phyloP scores from a whole-genome alignment of 805 yeast species.

The Clavispora asparagi region DNA sequence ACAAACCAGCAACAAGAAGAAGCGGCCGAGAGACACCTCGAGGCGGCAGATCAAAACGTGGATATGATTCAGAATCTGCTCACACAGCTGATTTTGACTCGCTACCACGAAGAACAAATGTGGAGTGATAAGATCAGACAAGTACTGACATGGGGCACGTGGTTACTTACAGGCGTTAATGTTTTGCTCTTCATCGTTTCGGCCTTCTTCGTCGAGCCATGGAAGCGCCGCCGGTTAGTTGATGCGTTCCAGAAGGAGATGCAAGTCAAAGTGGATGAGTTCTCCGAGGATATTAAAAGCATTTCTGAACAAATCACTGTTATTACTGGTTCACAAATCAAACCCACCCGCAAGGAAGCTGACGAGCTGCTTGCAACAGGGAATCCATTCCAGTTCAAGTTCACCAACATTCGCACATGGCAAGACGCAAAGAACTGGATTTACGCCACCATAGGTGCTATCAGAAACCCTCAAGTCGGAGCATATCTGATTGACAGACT shows the following conservation, averaged over 20 bases:
- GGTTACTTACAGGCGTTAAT: constrained; percentile 83
- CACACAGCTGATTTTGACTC: constrained; percentile 71
- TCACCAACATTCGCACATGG: not conserved
- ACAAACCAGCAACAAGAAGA: constrained; percentile 58
- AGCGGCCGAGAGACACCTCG: constrained; percentile 43
- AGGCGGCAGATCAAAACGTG: constrained; percentile 51
- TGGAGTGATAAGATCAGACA: constrained; percentile 97
- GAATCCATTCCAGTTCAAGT: not conserved
- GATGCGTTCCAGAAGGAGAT: constrained; percentile 81
- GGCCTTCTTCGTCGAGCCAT: constrained; percentile 87
- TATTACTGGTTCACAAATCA: not conserved
- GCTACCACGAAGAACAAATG: constrained; percentile 95
- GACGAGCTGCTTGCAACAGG: not conserved
- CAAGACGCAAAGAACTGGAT: not conserved
- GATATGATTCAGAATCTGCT: constrained; percentile 67
- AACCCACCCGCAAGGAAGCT: not conserved
- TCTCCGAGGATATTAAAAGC: constrained; percentile 5
- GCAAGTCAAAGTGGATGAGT: constrained; percentile 23
- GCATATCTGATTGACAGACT: constrained; percentile 1
- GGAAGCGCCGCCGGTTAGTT: constrained; percentile 81
- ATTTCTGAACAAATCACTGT: constrained; percentile 5
- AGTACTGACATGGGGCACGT: constrained; percentile 96
- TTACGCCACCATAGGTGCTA: not conserved
- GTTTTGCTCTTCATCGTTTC: constrained; percentile 71
- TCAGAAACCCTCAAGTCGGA: not conserved